These are phyloP conservation scores for Fusarium decemcellulare DNA, from an alignment of 2,329 filamentous ascomycete species.

Conservation along the genomic window DNA sequence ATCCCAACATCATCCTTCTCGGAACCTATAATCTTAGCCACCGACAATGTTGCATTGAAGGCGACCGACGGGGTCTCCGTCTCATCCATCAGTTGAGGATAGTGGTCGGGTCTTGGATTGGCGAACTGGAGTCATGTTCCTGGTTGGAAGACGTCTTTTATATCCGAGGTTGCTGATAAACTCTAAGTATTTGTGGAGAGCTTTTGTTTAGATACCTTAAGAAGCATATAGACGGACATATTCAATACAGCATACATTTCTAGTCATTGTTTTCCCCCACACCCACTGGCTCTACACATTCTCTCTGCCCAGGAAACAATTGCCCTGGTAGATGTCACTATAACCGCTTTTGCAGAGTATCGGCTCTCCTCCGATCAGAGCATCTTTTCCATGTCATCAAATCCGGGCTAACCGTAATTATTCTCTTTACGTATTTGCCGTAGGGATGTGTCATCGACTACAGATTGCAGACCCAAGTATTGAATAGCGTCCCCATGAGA, in stretches of 20 bases:
- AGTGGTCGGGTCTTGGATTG: background rate
- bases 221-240: background rate
- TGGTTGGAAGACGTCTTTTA: background rate
- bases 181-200: background rate
- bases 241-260: background rate
- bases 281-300: background rate
- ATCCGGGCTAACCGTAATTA: no score
- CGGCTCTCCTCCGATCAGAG: no score
- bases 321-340: no score
- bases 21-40: background rate
- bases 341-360: no score
- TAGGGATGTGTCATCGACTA: constrained; percentile 18
- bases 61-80: background rate
- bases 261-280: background rate
- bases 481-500: constrained; percentile 36
- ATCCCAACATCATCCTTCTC: background rate
- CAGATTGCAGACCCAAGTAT: constrained; percentile 17
- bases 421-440: constrained; percentile 32
- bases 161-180: background rate
- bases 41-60: background rate
- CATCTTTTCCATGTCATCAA: no score
- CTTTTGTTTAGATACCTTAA: background rate
- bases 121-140: background rate
- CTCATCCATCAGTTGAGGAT: background rate
- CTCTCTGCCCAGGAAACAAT: no score